These are phyloP conservation scores for Candida maesae DNA, from an alignment of 805 yeast genomes.

Conservation along the genomic window DNA sequence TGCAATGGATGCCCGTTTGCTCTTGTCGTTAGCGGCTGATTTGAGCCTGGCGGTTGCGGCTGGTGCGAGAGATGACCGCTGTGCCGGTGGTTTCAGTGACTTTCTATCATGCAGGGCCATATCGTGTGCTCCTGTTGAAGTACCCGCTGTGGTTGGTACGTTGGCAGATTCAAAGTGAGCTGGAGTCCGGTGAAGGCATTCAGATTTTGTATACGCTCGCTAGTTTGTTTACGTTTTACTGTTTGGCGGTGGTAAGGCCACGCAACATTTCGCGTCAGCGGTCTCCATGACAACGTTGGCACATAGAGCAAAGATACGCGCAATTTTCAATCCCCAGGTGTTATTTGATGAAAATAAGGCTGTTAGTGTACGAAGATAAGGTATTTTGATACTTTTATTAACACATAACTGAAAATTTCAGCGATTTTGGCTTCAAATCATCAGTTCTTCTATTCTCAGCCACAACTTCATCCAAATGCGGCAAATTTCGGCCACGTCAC, in stretches of 20 bases:
- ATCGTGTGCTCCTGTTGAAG: no score
- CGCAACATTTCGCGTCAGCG: no score
- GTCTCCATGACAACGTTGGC: conserved; percentile 1
- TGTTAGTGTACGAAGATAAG: no score
- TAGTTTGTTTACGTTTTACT: neutral
- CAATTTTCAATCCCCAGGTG: neutral
- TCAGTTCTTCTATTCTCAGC: no score
- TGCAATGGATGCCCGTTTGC: conserved; percentile 15
- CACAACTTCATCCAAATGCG: neutral
- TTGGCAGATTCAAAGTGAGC: no score
- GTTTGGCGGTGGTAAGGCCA: no score
- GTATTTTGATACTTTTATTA: no score
- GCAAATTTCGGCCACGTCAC: conserved; percentile 9
- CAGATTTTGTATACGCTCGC: no score
- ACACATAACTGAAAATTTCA: no score
- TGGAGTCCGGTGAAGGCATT: no score
- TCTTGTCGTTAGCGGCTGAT: conserved; percentile 9
- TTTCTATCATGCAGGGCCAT: conserved; percentile 4
- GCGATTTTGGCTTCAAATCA: neutral
- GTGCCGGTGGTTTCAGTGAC: conserved; percentile 4
- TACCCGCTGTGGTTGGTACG: no score
- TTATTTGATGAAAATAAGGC: no score
- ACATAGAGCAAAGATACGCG: neutral
- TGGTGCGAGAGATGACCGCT: conserved; percentile 11
- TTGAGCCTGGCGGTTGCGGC: conserved; percentile 4